Base-by-base conservation (phyloP, 305 asterid species). In the Fraxinus xanthoxyloides region DNA sequence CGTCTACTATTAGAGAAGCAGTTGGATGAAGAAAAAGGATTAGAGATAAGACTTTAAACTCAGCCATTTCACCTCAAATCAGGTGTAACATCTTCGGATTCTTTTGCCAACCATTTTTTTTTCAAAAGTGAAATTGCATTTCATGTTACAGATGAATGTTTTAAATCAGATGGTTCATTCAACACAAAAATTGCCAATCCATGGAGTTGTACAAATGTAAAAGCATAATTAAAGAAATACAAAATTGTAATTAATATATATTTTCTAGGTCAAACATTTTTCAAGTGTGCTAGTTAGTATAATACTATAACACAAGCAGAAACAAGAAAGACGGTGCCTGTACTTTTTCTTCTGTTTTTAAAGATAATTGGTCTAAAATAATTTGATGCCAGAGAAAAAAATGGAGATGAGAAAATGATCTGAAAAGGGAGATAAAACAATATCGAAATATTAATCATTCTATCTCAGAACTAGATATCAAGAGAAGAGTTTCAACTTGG, bases 1-100 rank as follows among this genome's bases (percentile, higher is more conserved):
- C 7, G 24, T 79, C 34, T 31, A 36, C 17, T 82, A 69, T 21
- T 15, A 79, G 54, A 79, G 70, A 32, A 76, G 54, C 56, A 10
- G 69, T 69, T 34, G 73, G 78, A 76, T 48, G 36, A 17, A 67
- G 69, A 67, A 28, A 7, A 30, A 72, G 69, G 63, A 48, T 31
- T 51, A 7, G 67, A 35, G 32, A 31, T 61, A 32, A 79, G 32
- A 75, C 79, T 54, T 48, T 3, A 59, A 21, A 84, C 76, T 81
- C 35, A 9, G 54, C 19, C 70, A 80, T 35, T 75, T 67, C 83
- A 65, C 77, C 81, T 13, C 31, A 75, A 38, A 35, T 77, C n/a
- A 48, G 21, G 63, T 19, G 43, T 9, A 38, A 61, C 78, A 73
- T 36, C 24, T 35, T 35, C 19, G 35, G 70, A 43, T 21, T 40